Conservation (phyloP, 306 rosid genomes). For the Citrullus mucosospermus region DNA sequence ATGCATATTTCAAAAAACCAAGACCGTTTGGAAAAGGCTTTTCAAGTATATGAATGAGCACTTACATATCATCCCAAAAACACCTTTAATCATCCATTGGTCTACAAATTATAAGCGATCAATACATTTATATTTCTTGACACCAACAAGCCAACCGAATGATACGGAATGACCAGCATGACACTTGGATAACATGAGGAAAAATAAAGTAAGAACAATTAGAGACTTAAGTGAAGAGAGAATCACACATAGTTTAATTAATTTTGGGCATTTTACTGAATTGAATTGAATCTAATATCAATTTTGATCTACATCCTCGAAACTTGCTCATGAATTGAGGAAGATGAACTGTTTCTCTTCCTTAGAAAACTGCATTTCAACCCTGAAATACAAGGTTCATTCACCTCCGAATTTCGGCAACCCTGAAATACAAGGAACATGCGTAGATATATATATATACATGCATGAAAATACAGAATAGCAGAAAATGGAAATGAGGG, state of each 20-base stretch:
- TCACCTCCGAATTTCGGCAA: background rate
- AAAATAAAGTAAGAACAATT: background rate
- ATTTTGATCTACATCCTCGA: background rate
- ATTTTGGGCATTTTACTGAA: background rate
- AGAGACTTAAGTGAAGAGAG: background rate
- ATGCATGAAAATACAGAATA: background rate
- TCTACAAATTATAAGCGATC: background rate
- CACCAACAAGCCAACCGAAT: background rate
- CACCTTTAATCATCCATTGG: background rate
- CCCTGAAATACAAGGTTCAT: background rate
- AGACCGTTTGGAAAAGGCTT: too few relatives aligned
- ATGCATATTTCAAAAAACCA: background rate
- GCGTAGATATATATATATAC: background rate
- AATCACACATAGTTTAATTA: background rate
- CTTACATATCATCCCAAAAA: background rate
- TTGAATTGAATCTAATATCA: background rate
- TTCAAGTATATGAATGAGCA: too few relatives aligned
- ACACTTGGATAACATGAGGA: background rate
- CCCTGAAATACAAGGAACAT: background rate
- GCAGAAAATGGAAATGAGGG: background rate
- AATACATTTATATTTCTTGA: background rate
- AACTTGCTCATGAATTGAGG: background rate
- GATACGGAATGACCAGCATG: background rate
- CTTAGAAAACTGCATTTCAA: background rate
- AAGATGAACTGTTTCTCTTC: background rate